These are phyloP conservation scores for baker's yeast (Saccharomyces cerevisiae) DNA, from an alignment of 805 yeast species.

Conservation along the genomic window DNA sequence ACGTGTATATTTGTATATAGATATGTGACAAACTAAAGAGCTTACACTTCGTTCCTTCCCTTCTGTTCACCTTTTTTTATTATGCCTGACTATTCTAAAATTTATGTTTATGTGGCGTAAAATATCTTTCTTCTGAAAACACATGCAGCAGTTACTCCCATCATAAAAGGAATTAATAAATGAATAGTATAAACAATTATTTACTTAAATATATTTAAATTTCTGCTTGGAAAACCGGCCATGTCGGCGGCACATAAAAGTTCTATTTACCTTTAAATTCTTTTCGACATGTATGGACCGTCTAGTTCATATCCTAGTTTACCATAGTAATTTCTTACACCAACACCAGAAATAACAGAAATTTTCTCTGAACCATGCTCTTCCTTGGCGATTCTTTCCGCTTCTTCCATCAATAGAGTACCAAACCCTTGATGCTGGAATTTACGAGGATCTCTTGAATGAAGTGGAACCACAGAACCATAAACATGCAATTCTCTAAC, in stretches of 20 bases:
- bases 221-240: neutral
- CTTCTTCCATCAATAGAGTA: slow-evolving; percentile 95
- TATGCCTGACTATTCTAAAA: neutral
- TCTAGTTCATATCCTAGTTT: slow-evolving; percentile 85
- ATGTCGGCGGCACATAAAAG: neutral
- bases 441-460: slow-evolving; percentile 92
- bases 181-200: neutral
- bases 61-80: neutral
- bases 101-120: neutral
- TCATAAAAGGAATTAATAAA: neutral
- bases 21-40: neutral
- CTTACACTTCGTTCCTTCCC: neutral
- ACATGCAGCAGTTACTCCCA: neutral
- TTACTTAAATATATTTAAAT: neutral
- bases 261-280: slow-evolving; percentile 10
- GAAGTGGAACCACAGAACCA: slow-evolving; percentile 94
- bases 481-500: slow-evolving; percentile 97
- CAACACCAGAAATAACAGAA: slow-evolving; percentile 93
- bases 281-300: slow-evolving; percentile 96
- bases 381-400: slow-evolving; percentile 88
- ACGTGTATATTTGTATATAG: neutral
- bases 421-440: slow-evolving; percentile 99
- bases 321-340: slow-evolving; percentile 92
- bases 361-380: slow-evolving; percentile 91
- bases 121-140: neutral